Evolutionary conservation across 768 basidiomycete species (phyloP), one percentile per base, ranked within the genome.

Genomic region (Saitozyma sp.): DNA sequence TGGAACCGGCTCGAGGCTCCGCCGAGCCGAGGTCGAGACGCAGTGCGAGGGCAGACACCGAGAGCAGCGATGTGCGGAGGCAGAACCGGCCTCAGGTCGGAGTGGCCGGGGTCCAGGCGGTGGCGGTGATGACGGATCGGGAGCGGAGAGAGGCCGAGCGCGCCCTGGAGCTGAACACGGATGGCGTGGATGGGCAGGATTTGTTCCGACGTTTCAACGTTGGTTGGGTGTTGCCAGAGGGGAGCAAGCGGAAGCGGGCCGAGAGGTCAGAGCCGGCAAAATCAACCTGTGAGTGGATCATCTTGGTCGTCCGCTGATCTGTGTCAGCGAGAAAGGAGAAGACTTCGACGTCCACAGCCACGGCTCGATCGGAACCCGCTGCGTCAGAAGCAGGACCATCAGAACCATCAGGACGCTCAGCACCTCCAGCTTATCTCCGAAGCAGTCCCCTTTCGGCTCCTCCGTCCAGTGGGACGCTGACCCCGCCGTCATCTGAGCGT

Each of bases 211-310:
- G 88, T 80, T 95, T 95, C 80, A 88, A 96, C 62, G 82, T 83
- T 20, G 92, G 92, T 0, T 94, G 91, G 92, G 90, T 95, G 8
- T 80, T 94, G 13, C 89, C 91, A 20, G 82, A 86, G 2, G 89
- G 88, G 41, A 84, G 86, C 56, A 84, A 86, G 66, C 84, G 92
- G 40, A 84, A 86, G 39, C 86, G 70, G 56, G 81, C 83, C 45
- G 78, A 76, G n/a, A 69, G 75, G 4, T 64, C 50, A 16, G 66
- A 82, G 29, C 29, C 29, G 29, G 29, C 29, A 29, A 39, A 84
- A 83, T 41, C 84, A 86, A 8, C 58, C 66, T 17, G 65, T 29
- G 29, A 29, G 29, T 29, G 29, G 5, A 29, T 29, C 5, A 29
- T 29, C 29, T 29, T 29, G 29, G 5, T 5, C 29, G 29, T 29